Percentiles rank a stretch among this genome's conserved stretches.
Evolutionary conservation across 2,329 filamentous ascomycete genomes (phyloP).

Genomic region (Epichloe sibirici): DNA sequence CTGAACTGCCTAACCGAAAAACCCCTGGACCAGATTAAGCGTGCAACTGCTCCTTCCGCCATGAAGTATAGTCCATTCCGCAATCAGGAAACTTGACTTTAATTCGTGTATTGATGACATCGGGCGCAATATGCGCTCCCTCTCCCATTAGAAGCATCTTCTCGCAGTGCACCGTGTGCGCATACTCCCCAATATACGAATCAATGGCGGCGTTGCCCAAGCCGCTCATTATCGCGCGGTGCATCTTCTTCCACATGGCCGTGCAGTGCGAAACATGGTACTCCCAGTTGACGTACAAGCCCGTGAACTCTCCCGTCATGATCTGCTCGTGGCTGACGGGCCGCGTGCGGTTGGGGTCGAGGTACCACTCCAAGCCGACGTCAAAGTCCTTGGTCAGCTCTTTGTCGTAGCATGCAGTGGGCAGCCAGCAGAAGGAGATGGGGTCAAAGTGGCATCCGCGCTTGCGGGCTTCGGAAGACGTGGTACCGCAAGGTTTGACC

Average conservation of each 20-base stretch:
- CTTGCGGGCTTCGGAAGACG: not conserved
- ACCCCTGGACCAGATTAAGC: too few species aligned
- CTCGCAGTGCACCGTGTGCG: not conserved
- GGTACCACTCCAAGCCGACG: not conserved
- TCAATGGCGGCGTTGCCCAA: slow-evolving; percentile 1
- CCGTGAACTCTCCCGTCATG: slow-evolving; percentile 3
- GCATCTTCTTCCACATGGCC: slow-evolving; percentile 7
- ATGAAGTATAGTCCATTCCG: not conserved
- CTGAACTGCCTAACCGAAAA: too few species aligned
- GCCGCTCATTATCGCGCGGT: slow-evolving; percentile 2
- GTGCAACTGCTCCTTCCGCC: too few species aligned
- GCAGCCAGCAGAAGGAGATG: slow-evolving; percentile 6
- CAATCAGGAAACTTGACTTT: not conserved
- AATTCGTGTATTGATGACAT: not conserved
- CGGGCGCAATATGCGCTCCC: not conserved
- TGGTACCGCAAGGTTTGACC: slow-evolving; percentile 1
- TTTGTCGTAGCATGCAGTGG: slow-evolving; percentile 3
- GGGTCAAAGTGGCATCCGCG: slow-evolving; percentile 4
- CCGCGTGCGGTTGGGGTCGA: slow-evolving; percentile 2
- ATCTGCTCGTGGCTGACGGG: not conserved
- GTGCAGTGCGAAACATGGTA: slow-evolving; percentile 6
- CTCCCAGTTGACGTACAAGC: slow-evolving; percentile 6
- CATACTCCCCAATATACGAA: slow-evolving; percentile 1
- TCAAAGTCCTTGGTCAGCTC: slow-evolving; percentile 3
- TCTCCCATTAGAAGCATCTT: not conserved